A percentile compares a stretch with the other conserved stretches of the same genome.
Evolutionary conservation across 2,329 filamentous ascomycete genomes (phyloP).

Genomic region (Celoporthe dispersa): DNA sequence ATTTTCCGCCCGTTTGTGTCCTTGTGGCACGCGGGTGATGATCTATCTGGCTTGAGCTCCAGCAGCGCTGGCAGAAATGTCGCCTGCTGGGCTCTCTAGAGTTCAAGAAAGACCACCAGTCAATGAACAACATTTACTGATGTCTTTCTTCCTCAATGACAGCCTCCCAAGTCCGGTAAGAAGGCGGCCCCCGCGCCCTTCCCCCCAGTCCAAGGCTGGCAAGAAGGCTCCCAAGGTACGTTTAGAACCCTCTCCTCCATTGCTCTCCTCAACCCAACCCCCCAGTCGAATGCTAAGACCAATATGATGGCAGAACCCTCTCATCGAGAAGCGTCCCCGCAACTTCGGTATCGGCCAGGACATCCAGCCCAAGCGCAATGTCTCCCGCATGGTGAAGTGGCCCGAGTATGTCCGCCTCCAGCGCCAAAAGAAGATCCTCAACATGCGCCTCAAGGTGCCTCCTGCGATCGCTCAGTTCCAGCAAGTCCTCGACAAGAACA

Average conservation of each 20-base stretch:
- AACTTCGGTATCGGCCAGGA: slow-evolving; percentile 99
- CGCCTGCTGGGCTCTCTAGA: slow-evolving; percentile 77
- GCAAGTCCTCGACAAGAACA: slow-evolving; percentile 95
- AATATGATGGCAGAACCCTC: slow-evolving; percentile 77
- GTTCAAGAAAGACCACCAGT: slow-evolving; percentile 80
- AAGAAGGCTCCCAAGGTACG: slow-evolving; percentile 98
- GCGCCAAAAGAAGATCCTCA: slow-evolving; percentile 92
- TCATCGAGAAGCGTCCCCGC: slow-evolving; percentile 95
- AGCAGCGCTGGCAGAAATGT: slow-evolving; percentile 59
- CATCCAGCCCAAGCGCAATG: slow-evolving; percentile 94
- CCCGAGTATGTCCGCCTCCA: slow-evolving; percentile 99
- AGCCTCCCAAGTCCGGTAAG: slow-evolving; percentile 98
- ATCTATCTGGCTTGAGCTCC: slow-evolving; percentile 70
- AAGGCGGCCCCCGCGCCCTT: slow-evolving; percentile 97
- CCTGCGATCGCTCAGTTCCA: slow-evolving; percentile 97
- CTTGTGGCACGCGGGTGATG: slow-evolving; percentile 55
- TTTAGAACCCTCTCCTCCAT: slow-evolving; percentile 35
- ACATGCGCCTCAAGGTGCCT: slow-evolving; percentile 97
- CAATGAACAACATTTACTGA: slow-evolving; percentile 85
- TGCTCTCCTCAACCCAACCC: neutral
- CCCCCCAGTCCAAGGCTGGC: slow-evolving; percentile 87
- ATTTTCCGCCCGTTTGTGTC: slow-evolving; percentile 49
- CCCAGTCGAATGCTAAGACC: slow-evolving; percentile 31
- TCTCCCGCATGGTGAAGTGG: slow-evolving; percentile 99
- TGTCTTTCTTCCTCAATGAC: slow-evolving; percentile 99